These are phyloP conservation scores for Ceriops tagal DNA, from an alignment of 345 rosid species.

Conservation along the genomic window DNA sequence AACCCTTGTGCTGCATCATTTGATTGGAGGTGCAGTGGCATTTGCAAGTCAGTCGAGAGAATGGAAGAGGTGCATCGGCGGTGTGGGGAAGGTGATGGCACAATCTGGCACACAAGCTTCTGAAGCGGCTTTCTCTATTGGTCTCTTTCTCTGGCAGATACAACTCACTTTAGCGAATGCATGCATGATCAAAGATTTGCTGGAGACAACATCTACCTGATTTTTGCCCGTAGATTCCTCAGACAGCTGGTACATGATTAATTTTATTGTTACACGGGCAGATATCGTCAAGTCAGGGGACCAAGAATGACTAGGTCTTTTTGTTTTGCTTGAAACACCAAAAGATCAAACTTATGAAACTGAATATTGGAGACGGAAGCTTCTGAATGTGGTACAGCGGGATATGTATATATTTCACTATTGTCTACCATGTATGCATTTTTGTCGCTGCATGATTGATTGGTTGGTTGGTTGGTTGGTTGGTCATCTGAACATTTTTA, in stretches of 20 bases:
- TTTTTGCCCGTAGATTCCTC: constrained; percentile 43
- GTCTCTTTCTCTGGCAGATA: background rate
- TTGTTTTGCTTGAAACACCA: background rate
- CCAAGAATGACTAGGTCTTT: background rate
- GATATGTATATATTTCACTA: too few species aligned
- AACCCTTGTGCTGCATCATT: constrained; percentile 37
- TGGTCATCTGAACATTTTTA: too few species aligned
- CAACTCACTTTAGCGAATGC: constrained; percentile 21
- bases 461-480: too few species aligned
- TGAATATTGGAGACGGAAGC: background rate
- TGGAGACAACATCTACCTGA: constrained; percentile 27
- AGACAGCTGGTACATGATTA: constrained; percentile 36
- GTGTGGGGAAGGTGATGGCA: constrained; percentile 35
- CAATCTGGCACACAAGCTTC: constrained; percentile 82
- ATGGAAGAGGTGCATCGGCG: constrained; percentile 34
- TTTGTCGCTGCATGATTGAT: too few species aligned
- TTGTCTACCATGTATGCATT: too few species aligned
- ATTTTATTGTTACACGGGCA: constrained; percentile 35
- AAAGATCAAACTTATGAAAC: too few species aligned
- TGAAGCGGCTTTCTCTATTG: constrained; percentile 23
- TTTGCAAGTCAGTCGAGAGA: constrained; percentile 34
- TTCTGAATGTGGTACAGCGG: background rate
- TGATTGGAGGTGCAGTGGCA: constrained; percentile 37
- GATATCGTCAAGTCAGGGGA: constrained; percentile 17
- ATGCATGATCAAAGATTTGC: constrained; percentile 9